Evolutionary conservation across 208 protist genomes (phyloP), one percentile per base, ranked within the genome.

Genomic region (Trypanosoma congolense): DNA sequence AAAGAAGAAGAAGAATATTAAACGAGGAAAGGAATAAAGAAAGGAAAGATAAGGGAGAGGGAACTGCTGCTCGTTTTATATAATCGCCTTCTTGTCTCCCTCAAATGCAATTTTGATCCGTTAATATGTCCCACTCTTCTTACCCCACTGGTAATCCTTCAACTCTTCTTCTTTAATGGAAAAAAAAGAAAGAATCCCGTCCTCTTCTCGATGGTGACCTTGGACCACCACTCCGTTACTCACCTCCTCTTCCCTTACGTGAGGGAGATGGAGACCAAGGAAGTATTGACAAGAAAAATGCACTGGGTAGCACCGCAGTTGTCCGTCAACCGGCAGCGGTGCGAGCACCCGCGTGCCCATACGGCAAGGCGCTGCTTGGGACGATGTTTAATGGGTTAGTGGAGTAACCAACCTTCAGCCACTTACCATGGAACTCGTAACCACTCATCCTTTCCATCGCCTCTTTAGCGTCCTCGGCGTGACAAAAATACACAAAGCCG

Each of bases 351-450:
- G 41, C 47, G 42, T 55, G 21, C 18, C 25, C 21, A 30, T 56
- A 45, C 19, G 52, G 58, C 8, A 24, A 30, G 19, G 6, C 3
- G 5, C 30, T 54, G 58, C 41, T 68, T 31, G 66, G 70, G 38
- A 82, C 73, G 50, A 90, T 80, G 59, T 90, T 86, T 21, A 83
- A 63, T 14, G 78, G 83, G 48, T 90, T 90, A n/a, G 73, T 90
- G 19, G 73, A 80, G 55, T 87, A 90, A 2, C 77, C 64, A 1
- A 90, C 79, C 59, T 85, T 87, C 10, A 90, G 65, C 10, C 75
- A 61, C 62, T 90, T 90, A 5, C 79, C 77, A 56, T 85, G 75
- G 36, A 80, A 79, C 64, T 85, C 74, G 52, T 73, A 79, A 2
- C 83, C 79, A 55, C 82, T 85, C 77, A 90, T 80, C 24, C 36